These are phyloP conservation scores for Stachybotrys chlorohalonatus DNA, from an alignment of 2,329 filamentous ascomycete species.

Conservation along the genomic window DNA sequence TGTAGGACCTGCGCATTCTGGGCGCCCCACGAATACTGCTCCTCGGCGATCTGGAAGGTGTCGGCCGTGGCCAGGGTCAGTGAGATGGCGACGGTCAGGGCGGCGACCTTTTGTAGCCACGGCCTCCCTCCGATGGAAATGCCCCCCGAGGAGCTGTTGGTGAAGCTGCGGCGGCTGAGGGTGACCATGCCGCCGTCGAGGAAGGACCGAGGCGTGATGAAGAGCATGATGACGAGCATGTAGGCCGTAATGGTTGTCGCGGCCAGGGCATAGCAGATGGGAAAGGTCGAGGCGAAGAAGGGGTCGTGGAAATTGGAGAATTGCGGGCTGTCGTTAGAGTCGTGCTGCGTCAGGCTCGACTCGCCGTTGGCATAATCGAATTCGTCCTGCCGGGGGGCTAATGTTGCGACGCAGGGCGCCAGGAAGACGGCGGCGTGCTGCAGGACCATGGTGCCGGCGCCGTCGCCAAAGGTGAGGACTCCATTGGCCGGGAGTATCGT, in stretches of 20 bases:
- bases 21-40: conserved; percentile 70
- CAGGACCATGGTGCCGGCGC: conserved; percentile 46
- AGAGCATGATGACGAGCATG: conserved; percentile 84
- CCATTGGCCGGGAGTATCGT: conserved; percentile 34
- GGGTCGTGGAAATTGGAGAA: conserved; percentile 68
- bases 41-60: conserved; percentile 75
- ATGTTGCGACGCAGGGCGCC: conserved; percentile 18
- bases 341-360: conserved; percentile 19
- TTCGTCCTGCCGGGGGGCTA: conserved; percentile 17
- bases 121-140: conserved; percentile 85
- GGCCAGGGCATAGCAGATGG: conserved; percentile 86
- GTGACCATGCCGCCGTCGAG: conserved; percentile 79
- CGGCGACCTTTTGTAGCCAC: conserved; percentile 81
- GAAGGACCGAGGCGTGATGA: conserved; percentile 91
- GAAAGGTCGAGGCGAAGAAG: conserved; percentile 89
- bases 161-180: conserved; percentile 73
- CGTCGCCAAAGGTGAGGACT: conserved; percentile 39
- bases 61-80: conserved; percentile 89
- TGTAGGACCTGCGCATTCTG: conserved; percentile 74
- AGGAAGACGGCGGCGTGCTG: conserved; percentile 48
- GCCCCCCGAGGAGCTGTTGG: conserved; percentile 67
- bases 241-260: conserved; percentile 87
- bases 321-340: conserved; percentile 23
- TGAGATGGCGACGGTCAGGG: conserved; percentile 68
- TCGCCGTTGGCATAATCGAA: conserved; percentile 31